phyloP scores from a whole-genome alignment of 2,329 filamentous ascomycete genomes.

The Hypoxylon rubiginosum region DNA sequence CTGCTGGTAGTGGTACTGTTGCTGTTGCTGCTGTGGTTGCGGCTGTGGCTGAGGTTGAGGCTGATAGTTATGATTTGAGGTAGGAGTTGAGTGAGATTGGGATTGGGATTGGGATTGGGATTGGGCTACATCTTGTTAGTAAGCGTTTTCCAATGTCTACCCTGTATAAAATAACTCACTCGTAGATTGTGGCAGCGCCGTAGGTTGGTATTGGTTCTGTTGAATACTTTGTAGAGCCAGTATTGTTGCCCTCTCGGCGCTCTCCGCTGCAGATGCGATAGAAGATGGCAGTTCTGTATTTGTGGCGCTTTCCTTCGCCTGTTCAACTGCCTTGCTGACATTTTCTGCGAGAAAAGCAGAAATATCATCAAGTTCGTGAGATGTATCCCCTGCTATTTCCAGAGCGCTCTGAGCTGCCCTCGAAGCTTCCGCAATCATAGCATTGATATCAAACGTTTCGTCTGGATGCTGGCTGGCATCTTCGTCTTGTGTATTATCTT shows the following conservation, averaged over 20 bases:
- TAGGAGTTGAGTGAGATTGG: constrained; percentile 43
- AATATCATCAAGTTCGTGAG: constrained; percentile 47
- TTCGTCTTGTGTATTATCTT: constrained; percentile 41
- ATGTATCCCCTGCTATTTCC: constrained; percentile 38
- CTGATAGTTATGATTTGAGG: constrained; percentile 18
- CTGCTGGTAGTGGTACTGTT: constrained; percentile 48
- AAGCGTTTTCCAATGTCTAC: background rate
- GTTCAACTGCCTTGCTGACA: constrained; percentile 50
- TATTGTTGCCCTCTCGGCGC: constrained; percentile 51
- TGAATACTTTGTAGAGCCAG: constrained; percentile 52
- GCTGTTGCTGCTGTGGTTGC: constrained; percentile 39
- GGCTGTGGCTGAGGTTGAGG: constrained; percentile 1
- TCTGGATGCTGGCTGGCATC: constrained; percentile 40
- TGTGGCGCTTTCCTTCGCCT: constrained; percentile 46
- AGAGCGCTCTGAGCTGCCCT: constrained; percentile 49
- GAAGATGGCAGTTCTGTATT: constrained; percentile 49
- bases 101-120: constrained; percentile 34
- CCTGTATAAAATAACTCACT: constrained; percentile 37
- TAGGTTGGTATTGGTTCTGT: constrained; percentile 52
- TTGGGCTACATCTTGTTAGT: constrained; percentile 43
- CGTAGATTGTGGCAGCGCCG: constrained; percentile 47
- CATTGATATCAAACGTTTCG: constrained; percentile 50
- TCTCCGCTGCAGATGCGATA: constrained; percentile 51
- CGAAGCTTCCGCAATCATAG: constrained; percentile 52
- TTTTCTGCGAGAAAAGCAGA: constrained; percentile 50